Conservation (phyloP, 75 land plant genomes). For the Picea sitchensis region DNA sequence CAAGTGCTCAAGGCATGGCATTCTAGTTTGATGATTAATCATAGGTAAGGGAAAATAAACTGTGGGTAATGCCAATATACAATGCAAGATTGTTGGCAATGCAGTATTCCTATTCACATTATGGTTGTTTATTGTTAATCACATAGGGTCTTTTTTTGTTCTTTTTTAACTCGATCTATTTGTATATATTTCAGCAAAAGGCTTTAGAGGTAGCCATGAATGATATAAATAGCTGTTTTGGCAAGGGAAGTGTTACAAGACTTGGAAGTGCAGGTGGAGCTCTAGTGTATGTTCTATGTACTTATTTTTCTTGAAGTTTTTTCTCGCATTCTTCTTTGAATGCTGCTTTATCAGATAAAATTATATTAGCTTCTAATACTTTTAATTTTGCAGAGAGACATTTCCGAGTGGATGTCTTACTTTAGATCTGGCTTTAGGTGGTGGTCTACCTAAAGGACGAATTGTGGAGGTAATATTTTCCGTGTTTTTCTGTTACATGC, state of each 20-base stretch:
- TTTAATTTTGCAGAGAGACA: constrained; percentile 68
- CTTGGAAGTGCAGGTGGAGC: constrained; percentile 98
- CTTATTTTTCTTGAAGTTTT: background rate
- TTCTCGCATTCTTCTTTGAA: background rate
- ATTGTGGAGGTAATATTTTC: constrained; percentile 75
- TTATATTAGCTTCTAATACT: background rate
- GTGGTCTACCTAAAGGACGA: constrained; percentile 95
- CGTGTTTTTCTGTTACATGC: background rate
- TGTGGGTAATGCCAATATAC: background rate
- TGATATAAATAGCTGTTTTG: constrained; percentile 90
- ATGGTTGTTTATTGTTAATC: background rate
- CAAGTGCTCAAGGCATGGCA: background rate
- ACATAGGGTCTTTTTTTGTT: background rate
- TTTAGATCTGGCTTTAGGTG: constrained; percentile 85
- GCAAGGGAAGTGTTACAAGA: constrained; percentile 97
- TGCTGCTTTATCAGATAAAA: background rate
- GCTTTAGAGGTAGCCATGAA: constrained; percentile 94
- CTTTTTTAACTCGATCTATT: background rate
- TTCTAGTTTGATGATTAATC: background rate
- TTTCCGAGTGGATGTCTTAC: constrained; percentile 98
- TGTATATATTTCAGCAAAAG: constrained; percentile 55
- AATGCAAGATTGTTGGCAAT: background rate
- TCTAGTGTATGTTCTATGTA: constrained; percentile 46
- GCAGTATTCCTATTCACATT: background rate
- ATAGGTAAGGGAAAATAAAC: background rate